A percentile compares a stretch with the other conserved stretches of the same genome.
Evolutionary conservation across 2,329 filamentous ascomycete species (phyloP).

Genomic region (Stagonosporopsis cucurbitacearum): DNA sequence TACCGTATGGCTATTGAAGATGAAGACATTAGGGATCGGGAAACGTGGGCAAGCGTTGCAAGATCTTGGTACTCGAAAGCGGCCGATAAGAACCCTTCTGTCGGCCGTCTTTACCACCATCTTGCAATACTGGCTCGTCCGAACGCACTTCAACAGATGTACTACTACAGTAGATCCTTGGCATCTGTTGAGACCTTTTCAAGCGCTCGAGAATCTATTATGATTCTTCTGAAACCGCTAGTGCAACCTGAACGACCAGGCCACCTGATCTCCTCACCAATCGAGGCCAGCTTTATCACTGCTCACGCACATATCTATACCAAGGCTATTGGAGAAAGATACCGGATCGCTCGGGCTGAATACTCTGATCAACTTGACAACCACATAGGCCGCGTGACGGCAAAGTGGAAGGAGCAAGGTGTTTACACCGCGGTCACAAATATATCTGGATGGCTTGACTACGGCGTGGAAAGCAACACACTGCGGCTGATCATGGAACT

Average conservation of each 20-base stretch:
- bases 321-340: conserved; percentile 55
- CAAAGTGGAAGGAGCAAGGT: conserved; percentile 63
- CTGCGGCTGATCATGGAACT: conserved; percentile 39
- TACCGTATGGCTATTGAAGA: conserved; percentile 95
- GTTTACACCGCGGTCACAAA: conserved; percentile 66
- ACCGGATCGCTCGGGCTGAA: conserved; percentile 54
- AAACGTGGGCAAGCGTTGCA: conserved; percentile 82
- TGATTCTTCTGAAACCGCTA: conserved; percentile 48
- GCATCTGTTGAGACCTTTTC: conserved; percentile 71
- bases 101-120: conserved; percentile 86
- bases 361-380: conserved; percentile 63
- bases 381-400: conserved; percentile 61
- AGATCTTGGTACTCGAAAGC: conserved; percentile 82
- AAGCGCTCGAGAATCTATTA: conserved; percentile 72
- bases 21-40: conserved; percentile 73
- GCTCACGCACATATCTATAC: conserved; percentile 70
- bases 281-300: conserved; percentile 68
- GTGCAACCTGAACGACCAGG: neutral
- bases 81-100: conserved; percentile 74
- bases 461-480: conserved; percentile 56
- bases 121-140: conserved; percentile 79
- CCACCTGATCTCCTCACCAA: conserved; percentile 30
- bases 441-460: conserved; percentile 60
- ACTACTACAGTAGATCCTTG: conserved; percentile 73
- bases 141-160: conserved; percentile 73